These are phyloP conservation scores for Cutaneotrichosporon spelunceum DNA, from an alignment of 1,284 basidiomycete species.

Conservation along the genomic window DNA sequence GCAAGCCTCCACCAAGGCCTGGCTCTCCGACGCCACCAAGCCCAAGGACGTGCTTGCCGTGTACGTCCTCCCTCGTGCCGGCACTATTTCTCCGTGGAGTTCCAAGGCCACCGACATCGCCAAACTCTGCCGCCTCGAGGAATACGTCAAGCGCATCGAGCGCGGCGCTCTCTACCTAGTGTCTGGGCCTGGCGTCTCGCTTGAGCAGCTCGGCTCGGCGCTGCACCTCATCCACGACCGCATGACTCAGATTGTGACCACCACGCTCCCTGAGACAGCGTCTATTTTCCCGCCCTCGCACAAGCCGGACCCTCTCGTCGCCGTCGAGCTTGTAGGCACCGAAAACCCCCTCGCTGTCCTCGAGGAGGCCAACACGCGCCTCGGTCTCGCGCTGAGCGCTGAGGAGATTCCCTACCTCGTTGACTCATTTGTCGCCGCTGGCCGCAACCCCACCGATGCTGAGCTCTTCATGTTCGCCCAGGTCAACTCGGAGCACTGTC, in stretches of 20 bases:
- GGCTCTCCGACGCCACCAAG: constrained; percentile 31
- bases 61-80: constrained; percentile 74
- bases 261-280: constrained; percentile 60
- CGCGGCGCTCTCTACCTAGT: constrained; percentile 75
- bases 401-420: constrained; percentile 94
- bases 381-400: constrained; percentile 84
- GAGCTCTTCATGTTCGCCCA: constrained; percentile 99
- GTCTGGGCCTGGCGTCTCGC: constrained; percentile 51
- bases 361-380: constrained; percentile 70
- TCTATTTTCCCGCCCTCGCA: constrained; percentile 65
- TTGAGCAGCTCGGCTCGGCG: constrained; percentile 55
- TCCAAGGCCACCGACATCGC: constrained; percentile 97
- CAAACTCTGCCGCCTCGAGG: constrained; percentile 73
- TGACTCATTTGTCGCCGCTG: constrained; percentile 74
- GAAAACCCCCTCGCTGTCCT: constrained; percentile 61
- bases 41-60: constrained; percentile 55
- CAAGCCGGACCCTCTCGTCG: constrained; percentile 65
- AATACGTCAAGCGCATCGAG: constrained; percentile 73
- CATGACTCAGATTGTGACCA: constrained; percentile 83
- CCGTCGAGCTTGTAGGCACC: constrained; percentile 58
- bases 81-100: constrained; percentile 89
- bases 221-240: constrained; percentile 80
- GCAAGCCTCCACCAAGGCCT: constrained; percentile 40
- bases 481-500: constrained; percentile 98
- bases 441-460: constrained; percentile 87